These are phyloP conservation scores for Aspergillus neotritici DNA, from an alignment of 2,329 filamentous ascomycete genomes.

Conservation along the genomic window DNA sequence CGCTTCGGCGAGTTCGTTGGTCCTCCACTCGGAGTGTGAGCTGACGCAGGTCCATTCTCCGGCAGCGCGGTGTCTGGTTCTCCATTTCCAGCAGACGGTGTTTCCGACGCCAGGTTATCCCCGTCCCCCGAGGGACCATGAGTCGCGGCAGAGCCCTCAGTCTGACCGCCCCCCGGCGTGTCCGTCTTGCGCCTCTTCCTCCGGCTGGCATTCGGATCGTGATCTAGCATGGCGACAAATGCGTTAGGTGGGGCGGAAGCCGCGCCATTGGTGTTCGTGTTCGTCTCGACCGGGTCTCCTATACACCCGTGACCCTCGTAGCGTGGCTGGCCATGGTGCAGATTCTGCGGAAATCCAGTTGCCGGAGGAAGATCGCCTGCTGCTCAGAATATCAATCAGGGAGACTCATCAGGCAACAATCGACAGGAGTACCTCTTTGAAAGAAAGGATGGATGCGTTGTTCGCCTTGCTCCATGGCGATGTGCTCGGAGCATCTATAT, in stretches of 20 bases:
- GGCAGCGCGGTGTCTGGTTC: too few relatives aligned
- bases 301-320: too few relatives aligned
- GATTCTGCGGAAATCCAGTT: too few relatives aligned
- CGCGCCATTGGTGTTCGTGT: background rate
- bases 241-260: background rate
- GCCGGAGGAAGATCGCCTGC: conserved; percentile 10
- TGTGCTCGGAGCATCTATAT: conserved; percentile 22
- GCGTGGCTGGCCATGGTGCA: too few relatives aligned
- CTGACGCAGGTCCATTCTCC: too few relatives aligned
- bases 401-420: background rate
- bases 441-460: conserved; percentile 41
- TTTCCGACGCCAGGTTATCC: too few relatives aligned
- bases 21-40: conserved; percentile 16
- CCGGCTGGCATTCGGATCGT: conserved; percentile 29
- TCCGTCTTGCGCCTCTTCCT: conserved; percentile 34
- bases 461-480: conserved; percentile 37
- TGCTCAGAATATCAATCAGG: too few relatives aligned
- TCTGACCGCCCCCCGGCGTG: conserved; percentile 2
- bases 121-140: too few relatives aligned
- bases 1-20: conserved; percentile 44
- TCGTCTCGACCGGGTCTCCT: too few relatives aligned
- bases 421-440: conserved; percentile 29
- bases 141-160: too few relatives aligned
- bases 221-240: conserved; percentile 17
- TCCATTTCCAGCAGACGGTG: too few relatives aligned